Base-by-base conservation (phyloP, 371 early-diverging fungal species). In the Rhizopus microsporus region DNA sequence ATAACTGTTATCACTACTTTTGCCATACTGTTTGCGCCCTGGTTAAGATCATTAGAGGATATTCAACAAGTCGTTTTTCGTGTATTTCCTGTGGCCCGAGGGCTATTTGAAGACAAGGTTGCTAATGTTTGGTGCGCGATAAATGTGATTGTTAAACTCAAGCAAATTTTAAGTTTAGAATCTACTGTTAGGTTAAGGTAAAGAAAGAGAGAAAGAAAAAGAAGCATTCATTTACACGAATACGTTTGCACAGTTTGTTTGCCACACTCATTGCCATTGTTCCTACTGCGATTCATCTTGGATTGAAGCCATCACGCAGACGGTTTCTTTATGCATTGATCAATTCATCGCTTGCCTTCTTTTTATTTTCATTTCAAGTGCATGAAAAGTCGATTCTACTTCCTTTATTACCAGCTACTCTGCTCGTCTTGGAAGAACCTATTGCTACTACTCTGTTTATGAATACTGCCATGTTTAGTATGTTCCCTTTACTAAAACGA, bases 91-190 rank as follows among this genome's bases (percentile, higher is more conserved):
- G 85, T 98, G 2, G 88, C 88, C 5, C 87, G 98, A 32, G 98
- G 98, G 0, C 77, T 98, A 6, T 98, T 92, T 69, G 97, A 98
- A 65, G 98, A 98, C 74, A 98, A 98, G 69, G 97, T 98, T 0
- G 97, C 95, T 37, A 97, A 95, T 62, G 63, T 97, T 5, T 98
- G 98, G 98, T 98, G 98, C 67, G 91, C 95, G 0, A 29, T 93
- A 2, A 95, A 88, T 55, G 85, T 96, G 1, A 74, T 88, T 5
- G 62, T 97, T 63, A 97, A 97, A 60, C 63, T 95, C 35, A 88
- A 90, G 10, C 71, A 81, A 5, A 57, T 90, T 15, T 85, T 90
- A 54, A 71, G 70, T 12, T 59, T 87, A 12, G 68, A 82, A 42
- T 37, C 78, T 0, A 83, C 95, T 3, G 82, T 93, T 12, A 74